Evolutionary conservation across 208 protist species (phyloP), one percentile per base, ranked within the genome.

Genomic region (Wallacemonas sp.): DNA sequence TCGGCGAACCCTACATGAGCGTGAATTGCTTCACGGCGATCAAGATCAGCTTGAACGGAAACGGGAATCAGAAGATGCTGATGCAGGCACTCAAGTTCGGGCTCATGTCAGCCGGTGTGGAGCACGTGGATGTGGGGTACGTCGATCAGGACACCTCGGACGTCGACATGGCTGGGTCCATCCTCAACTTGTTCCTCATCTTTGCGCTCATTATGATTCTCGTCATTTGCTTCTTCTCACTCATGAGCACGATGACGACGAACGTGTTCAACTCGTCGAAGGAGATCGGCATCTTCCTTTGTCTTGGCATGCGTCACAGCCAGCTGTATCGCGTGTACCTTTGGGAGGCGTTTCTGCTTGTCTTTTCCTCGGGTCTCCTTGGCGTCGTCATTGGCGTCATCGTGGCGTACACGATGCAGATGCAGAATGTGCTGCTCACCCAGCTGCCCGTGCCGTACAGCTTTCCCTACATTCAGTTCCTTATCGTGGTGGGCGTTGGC

Each of bases 261-360:
- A 98, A 98, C 77, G 88, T 98, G 54, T 65, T 96, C 32, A 83
- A 97, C 56, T 94, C 96, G 60, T 85, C 86, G 12, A 99, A 98
- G 74, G 97, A 99, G 63, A 98, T 99, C 68, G 97, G 93, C 43
- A 74, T 98, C 21, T 80, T 98, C 29, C 73, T 95, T 16, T 96
- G 96, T 26, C 60, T 99, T 33, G 97, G 97, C 38, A 83, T 94
- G 56, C 73, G 70, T 1, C 76, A 83, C 29, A 83, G 68, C 12
- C 81, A 85, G 60, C 75, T 97, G 1, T 84, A 92, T 38, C 78
- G 96, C 60, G 80, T 99, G 29, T 99, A 96, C 73, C 68, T 98
- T n/a, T 98, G 96, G 70, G 98, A 99, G 65, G 85, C 97, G 16
- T 98, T 99, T 60, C 49, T 98, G 2, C 72, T 99, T 14, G 92